Evolutionary conservation across 208 protist species (phyloP), one percentile per base, ranked within the genome.

Genomic region (Balamuthia mandrillaris): DNA sequence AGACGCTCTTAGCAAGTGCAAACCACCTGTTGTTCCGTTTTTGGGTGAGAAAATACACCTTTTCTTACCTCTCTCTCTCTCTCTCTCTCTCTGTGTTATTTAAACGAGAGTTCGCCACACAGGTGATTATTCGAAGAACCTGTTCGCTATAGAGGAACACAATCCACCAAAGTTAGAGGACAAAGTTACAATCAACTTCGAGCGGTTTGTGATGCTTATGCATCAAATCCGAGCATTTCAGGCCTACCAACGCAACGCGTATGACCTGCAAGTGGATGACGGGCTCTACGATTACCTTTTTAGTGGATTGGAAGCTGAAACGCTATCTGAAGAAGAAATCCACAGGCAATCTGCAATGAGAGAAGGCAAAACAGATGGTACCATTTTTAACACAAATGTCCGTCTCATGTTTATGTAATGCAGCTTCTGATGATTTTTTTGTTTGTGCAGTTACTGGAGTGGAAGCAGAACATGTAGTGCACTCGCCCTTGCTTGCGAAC

Each of bases 81-180:
- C n/a, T n/a, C n/a, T n/a, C n/a, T n/a, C n/a, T n/a, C n/a, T n/a
- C n/a, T n/a, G n/a, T n/a, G n/a, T n/a, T n/a, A n/a, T n/a, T n/a
- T n/a, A n/a, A n/a, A n/a, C n/a, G n/a, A n/a, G n/a, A n/a, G n/a
- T n/a, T n/a, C n/a, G n/a, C n/a, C n/a, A n/a, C n/a, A n/a, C n/a
- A n/a, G n/a, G n/a, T 42, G 51, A 74, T 42, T 74, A 47, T 24
- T 74, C 65, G 24, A 74, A 74, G 41, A 74, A 74, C 37, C 65
- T 74, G 21, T 74, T 74, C 24, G 65, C 41, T 24, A 74, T 74
- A 18, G 65, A 74, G 39, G 65, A 74, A 31, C 44, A 74, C 65
- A 74, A 74, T 31, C 37, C 51, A 6, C 41, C 51, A 35, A 35
- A 74, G 16, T 1, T 42, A 18, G 65, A 68, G 12, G 60, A 3